Base-by-base conservation (phyloP, 176 grass and related monocot genomes). In the Poa annua region DNA sequence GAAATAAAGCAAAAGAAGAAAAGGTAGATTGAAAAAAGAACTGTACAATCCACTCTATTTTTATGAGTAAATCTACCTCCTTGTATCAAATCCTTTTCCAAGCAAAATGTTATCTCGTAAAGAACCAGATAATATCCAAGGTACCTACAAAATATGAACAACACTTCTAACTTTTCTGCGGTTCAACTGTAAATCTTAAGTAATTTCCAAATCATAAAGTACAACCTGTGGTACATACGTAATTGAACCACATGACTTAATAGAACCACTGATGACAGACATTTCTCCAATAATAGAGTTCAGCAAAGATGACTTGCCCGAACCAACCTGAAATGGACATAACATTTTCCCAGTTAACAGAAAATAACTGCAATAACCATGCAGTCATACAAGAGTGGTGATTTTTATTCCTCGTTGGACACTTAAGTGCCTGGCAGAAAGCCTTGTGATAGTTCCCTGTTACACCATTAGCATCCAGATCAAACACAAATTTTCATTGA, bases 251-350 rank as follows among this genome's bases (percentile, higher is more conserved):
- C 76, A 38, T 2, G 82, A 86, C 80, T 54, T 76, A 76, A 98
- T 62, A 71, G 84, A 84, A 75, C 95, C 95, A 79, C 57, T 81
- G 83, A 87, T 77, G 76, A 93, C 42, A 55, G 38, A 19, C 78
- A 92, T 98, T 76, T 98, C 95, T 62, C 95, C 95, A 48, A 91
- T 75, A 76, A 98, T 82, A 67, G 95, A 90, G 74, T 95, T 91
- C 80, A 98, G 77, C 80, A 98, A 93, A 79, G 92, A 91, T 59
- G 95, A 95, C 86, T 98, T 98, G 76, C 95, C 95, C 74, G 88
- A 98, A 86, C 95, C 95, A 85, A 95, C 92, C 95, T 98, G 81
- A 84, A 78, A 83, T 34, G 41, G 50, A 78, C 83, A 81, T 70
- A 61, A 61, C 14, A 4, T 24, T 66, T 79, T 49, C 14, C 54